Evolutionary conservation across 345 rosid species (phyloP), one percentile per base, ranked within the genome.

Genomic region (Boechera retrofracta): DNA sequence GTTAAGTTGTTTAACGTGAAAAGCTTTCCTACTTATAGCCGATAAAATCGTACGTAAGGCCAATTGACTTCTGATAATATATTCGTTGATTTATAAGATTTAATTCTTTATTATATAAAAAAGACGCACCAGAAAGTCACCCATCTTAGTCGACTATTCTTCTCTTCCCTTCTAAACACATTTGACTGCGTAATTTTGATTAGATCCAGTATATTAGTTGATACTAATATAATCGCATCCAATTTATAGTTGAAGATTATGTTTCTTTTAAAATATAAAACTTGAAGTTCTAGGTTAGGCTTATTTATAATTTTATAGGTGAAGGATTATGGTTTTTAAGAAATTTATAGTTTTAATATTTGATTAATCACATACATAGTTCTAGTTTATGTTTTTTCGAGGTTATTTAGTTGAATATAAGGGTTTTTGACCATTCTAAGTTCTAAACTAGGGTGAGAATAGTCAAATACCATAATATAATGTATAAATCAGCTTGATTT

Each of bases 1-100:
- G 6, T 54, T 53, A 35, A 41, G 74, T 21, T 59, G 48, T 52
- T 52, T 53, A 62, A 63, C 80, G 65, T 70, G 71, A 77, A 64
- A 35, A 47, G 35, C 28, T 63, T 35, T 63, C 52, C 52, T 63
- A 63, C 59, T 54, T 77, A 77, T 77, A 62, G 71, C 57, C 56
- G 60, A 63, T 63, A 11, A 13, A 44, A 63, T 54, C 28, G 28
- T 35, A 70, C 12, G 52, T 16, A 11, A n/a, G 52, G 47, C n/a
- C 75, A 26, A 28, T 61, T 52, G 69, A 76, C 74, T 61, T 69
- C 64, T 53, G 10, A 32, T 44, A 5, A 35, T 16, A 8, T 49
- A 39, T 15, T 68, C 51, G 4, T 2, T 56, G 57, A 55, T 33
- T 36, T 38, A 7, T 66, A 65, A 41, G 71, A 51, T 41, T 7